Evolutionary conservation across 306 rosid species (phyloP), one percentile per base, ranked within the genome.

Genomic region (Datisca glomerata): DNA sequence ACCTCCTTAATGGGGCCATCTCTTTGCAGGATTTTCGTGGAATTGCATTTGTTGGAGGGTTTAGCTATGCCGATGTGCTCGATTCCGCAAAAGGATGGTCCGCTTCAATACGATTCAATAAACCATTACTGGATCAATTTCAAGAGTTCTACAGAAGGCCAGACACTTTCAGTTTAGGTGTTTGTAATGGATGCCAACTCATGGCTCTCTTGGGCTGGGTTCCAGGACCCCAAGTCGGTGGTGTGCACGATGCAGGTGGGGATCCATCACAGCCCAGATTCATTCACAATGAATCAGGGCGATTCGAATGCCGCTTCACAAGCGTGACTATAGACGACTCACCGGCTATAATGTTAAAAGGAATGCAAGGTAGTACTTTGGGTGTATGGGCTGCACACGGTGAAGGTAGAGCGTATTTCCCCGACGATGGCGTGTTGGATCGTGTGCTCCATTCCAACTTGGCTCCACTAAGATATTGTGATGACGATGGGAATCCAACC

Each of bases 351-450:
- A 81, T 86, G 96, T 75, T 81, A 50, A 62, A 64, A 49, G 96
- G 86, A 41, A 86, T 81, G 96, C 76, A 65, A 34, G 91, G 86
- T 40, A 78, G 83, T 55, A 81, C 91, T 5, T 52, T 85, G 68
- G 95, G 95, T n/a, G 78, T 80, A 52, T 85, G 95, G 93, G 71
- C 93, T 32, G 91, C 93, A 39, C 93, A 86, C 53, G 93, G 93
- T 1, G 91, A 86, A 71, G 93, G 96, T 64, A 78, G 75, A 59
- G 86, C 93, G 9, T 86, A 68, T 69, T 86, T 86, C 59, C 96
- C 94, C 0, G 94, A 86, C 21, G 78, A 70, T 44, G 79, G 79
- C 19, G 68, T 81, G 42, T 53, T 78, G 18, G 83, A 78, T 17
- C 71, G 71, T 1, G 29, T 79, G 23, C 64, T 66, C 55, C 86